Evolutionary conservation across 257 asterid species (phyloP), one percentile per base, ranked within the genome.

Genomic region (Nemophila menziesii): DNA sequence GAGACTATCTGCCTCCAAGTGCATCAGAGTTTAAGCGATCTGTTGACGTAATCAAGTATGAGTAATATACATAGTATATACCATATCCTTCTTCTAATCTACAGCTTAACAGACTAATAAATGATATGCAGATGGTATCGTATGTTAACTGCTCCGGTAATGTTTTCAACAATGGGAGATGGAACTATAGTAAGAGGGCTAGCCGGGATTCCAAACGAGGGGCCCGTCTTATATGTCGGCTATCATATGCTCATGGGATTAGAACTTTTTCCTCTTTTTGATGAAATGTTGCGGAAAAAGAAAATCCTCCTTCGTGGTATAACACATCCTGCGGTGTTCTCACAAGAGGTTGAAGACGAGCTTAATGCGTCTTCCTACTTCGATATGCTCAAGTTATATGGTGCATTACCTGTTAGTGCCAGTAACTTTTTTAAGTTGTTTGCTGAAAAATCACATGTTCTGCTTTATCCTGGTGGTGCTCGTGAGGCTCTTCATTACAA

Each of bases 121-220:
- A 58, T 26, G 10, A 26, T 50, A 48, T 62, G 45, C 72, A 80
- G 95, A 64, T 67, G 49, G 55, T 57, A 68, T 3, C 69, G 54
- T 27, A 46, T 67, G 56, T 51, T 40, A 34, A 56, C 63, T 0
- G 67, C 80, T 23, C 72, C 93, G 0, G 92, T 69, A 37, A 49
- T 78, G 49, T 46, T 62, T 0, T 74, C 78, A 4, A 74, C 78
- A 14, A 29, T 74, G 18, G 59, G 51, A 17, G 79, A 85, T 33
- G 92, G 93, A 24, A 71, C 48, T 49, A 65, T 80, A 42, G 89
- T 80, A 48, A 78, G 89, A 29, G 93, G 93, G 56, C 70, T 85
- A 14, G 61, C 54, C 0, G 95, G 93, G 34, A 80, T 80, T 51
- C 95, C 93, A 9, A 18, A 60, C 7, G 79, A 85, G 52, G 95